These are phyloP conservation scores for Ambrosia trifida DNA, from an alignment of 129 eudicot genomes.

Conservation along the genomic window DNA sequence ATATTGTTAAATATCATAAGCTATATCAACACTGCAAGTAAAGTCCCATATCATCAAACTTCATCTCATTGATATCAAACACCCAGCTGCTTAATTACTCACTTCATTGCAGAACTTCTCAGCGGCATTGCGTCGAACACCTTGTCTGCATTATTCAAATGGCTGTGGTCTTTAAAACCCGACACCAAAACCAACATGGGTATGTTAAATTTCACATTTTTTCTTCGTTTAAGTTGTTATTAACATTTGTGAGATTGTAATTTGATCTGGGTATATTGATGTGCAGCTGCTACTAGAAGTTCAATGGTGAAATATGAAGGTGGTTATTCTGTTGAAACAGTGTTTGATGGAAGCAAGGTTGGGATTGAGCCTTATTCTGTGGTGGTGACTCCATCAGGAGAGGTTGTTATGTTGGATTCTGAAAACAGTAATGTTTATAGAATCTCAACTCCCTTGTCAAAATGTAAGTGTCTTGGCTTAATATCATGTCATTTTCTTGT, in stretches of 20 bases:
- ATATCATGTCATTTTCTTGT: no score
- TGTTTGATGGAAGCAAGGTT: slow-evolving; percentile 90
- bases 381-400: slow-evolving; percentile 68
- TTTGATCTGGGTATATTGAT: slow-evolving; percentile 10
- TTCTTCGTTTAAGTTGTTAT: not conserved
- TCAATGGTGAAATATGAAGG: slow-evolving; percentile 93
- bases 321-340: slow-evolving; percentile 89
- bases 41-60: no score
- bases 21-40: no score
- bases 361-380: slow-evolving; percentile 93
- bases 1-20: no score
- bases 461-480: slow-evolving; percentile 53
- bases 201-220: slow-evolving; percentile 15
- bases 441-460: slow-evolving; percentile 78
- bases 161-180: slow-evolving; percentile 89
- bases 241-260: not conserved
- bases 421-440: slow-evolving; percentile 76
- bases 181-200: slow-evolving; percentile 46
- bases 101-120: slow-evolving; percentile 58
- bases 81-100: not conserved
- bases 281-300: slow-evolving; percentile 62
- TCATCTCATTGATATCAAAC: no score
- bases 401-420: slow-evolving; percentile 74
- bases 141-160: slow-evolving; percentile 66
- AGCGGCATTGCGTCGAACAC: slow-evolving; percentile 78